These are phyloP conservation scores for Salix exigua DNA, from an alignment of 345 rosid genomes.

Conservation along the genomic window DNA sequence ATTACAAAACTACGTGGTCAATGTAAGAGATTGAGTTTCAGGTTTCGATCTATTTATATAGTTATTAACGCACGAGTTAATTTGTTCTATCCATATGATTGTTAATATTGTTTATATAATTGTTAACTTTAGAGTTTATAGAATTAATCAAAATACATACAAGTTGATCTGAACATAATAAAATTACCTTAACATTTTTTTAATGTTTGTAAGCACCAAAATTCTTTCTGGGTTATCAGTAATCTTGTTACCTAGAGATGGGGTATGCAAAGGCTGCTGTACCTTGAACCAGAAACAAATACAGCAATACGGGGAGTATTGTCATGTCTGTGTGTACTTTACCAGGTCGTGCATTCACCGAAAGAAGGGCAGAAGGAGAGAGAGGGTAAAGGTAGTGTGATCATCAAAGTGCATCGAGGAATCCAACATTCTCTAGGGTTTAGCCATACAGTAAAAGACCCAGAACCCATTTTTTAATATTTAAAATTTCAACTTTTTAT, in stretches of 20 bases:
- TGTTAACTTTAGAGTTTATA: accelerated
- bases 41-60: no score
- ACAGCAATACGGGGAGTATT: not conserved
- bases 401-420: constrained; percentile 20
- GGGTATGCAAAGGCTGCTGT: constrained; percentile 1
- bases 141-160: no score
- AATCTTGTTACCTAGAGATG: constrained; percentile 12
- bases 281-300: not conserved
- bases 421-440: constrained; percentile 41
- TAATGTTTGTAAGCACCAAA: constrained; percentile 13
- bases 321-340: constrained; percentile 6
- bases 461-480: not conserved
- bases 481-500: not conserved
- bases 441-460: constrained; percentile 40
- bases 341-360: not conserved
- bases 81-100: no score
- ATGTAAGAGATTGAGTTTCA: no score
- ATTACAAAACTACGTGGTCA: not conserved
- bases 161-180: no score
- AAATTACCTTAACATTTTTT: not conserved
- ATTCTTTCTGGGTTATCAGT: constrained; percentile 13
- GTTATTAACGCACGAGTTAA: no score
- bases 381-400: not conserved
- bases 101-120: no score
- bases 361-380: not conserved